A percentile compares a stretch with the other conserved stretches of the same genome.
phyloP scores from a whole-genome alignment of 2,329 filamentous ascomycete genomes.

The Claviceps africana region DNA sequence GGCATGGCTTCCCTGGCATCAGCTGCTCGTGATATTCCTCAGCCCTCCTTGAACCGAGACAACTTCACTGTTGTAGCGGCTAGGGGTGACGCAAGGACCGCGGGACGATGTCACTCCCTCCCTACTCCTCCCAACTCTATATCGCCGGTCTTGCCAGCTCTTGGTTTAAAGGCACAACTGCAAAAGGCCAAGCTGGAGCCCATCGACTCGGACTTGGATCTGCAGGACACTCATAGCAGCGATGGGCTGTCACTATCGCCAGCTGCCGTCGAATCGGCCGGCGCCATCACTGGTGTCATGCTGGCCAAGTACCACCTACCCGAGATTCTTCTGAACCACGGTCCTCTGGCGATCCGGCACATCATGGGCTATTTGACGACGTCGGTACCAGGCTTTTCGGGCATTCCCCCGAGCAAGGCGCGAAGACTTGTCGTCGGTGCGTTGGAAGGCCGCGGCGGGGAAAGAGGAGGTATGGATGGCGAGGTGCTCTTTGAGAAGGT shows the following conservation, averaged over 20 bases:
- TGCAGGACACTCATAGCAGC: constrained; percentile 44
- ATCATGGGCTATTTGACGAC: constrained; percentile 91
- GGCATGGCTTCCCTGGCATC: constrained; percentile 52
- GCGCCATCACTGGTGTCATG: constrained; percentile 71
- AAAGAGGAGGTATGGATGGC: constrained; percentile 48
- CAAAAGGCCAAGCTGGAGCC: constrained; percentile 45
- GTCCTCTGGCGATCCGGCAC: constrained; percentile 84
- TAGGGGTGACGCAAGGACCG: constrained; percentile 44
- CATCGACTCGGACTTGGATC: constrained; percentile 77
- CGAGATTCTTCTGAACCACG: constrained; percentile 77
- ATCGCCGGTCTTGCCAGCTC: constrained; percentile 72
- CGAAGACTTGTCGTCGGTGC: constrained; percentile 84
- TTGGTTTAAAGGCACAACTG: constrained; percentile 59
- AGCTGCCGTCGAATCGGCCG: constrained; percentile 51
- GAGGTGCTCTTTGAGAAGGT: constrained; percentile 87
- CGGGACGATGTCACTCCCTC: constrained; percentile 51
- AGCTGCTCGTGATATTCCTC: constrained; percentile 54
- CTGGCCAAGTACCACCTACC: constrained; percentile 84
- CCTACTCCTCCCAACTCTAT: constrained; percentile 93
- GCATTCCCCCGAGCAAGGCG: constrained; percentile 79
- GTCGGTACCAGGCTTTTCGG: constrained; percentile 81
- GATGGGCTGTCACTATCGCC: constrained; percentile 29
- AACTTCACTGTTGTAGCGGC: constrained; percentile 61
- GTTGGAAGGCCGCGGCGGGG: constrained; percentile 62
- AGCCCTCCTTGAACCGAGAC: constrained; percentile 49